Base-by-base conservation (phyloP, 2,329 filamentous ascomycete genomes). In the Penicillium decumbens region DNA sequence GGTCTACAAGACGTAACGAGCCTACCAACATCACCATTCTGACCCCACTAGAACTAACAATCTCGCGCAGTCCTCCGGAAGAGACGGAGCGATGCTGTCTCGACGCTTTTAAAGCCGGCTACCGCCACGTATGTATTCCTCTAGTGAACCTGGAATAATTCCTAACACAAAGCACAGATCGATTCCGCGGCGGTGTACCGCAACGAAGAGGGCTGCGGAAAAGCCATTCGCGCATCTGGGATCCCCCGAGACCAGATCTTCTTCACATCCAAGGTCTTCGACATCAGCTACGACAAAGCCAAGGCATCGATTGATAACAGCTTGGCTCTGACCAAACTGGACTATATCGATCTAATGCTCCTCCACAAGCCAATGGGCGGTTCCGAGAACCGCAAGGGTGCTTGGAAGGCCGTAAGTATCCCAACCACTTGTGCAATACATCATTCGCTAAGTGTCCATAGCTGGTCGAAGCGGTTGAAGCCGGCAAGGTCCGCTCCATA, bases 321-420 rank as follows among this genome's bases (percentile, higher is more conserved):
- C 85, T 82, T 6, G 76, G 75, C 81, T 42, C 77, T 77, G 49
- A 82, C 80, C 27, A 84, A 83, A 0, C 68, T 91, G 20, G 85
- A 80, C 1, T 89, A 90, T 65, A 80, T 91, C 49, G 87, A 91
- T 61, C 67, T 92, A 8, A 56, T 90, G 66, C 72, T 92, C 20
- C 73, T 91, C 45, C 88, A 92, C 64, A 85, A 81, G 44, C 88
- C 88, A 0, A 87, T 87, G 56, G 87, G 88, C 3, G 87, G 87
- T 1, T 81, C 75, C 55, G 69, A 78, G 54, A 82, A 81, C 3
- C 75, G 87, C 7, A 64, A 85, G 51, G 82, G 85, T 37, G 87
- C 84, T 64, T 91, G 87, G 87, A 78, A 73, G 61, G 88, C 87
- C 9, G 55, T 58, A 43, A 40, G 15, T 7, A 30, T n/a, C 3